These are phyloP conservation scores for Immersiella caudata DNA, from an alignment of 495 filamentous ascomycete species.

Conservation along the genomic window DNA sequence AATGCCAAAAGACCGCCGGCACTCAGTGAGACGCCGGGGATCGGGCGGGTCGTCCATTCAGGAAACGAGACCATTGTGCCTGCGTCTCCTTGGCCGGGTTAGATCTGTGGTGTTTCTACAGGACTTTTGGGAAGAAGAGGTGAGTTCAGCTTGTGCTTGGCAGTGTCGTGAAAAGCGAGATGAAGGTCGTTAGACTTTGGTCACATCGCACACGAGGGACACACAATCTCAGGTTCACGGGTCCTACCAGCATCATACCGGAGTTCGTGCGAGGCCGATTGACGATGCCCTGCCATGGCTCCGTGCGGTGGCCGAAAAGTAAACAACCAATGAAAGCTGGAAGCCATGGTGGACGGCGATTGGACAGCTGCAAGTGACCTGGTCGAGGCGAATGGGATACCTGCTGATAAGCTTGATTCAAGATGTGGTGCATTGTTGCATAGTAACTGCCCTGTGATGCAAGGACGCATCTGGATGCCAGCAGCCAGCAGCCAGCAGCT, in stretches of 20 bases:
- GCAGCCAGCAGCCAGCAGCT: too few species aligned
- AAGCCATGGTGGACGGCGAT: neutral
- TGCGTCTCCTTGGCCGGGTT: neutral
- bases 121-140: neutral
- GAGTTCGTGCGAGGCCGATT: neutral
- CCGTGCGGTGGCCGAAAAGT: neutral
- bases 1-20: constrained; percentile 57
- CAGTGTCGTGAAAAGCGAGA: neutral
- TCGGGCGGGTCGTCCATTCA: constrained; percentile 21
- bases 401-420: neutral
- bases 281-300: neutral
- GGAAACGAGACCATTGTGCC: constrained; percentile 23
- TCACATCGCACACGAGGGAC: neutral
- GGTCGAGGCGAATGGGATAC: neutral
- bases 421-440: neutral
- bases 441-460: neutral
- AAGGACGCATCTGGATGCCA: too few species aligned
- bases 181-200: neutral
- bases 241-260: neutral
- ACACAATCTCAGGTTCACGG: neutral
- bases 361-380: neutral
- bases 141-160: neutral
- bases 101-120: neutral
- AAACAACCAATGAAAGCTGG: constrained; percentile 12
- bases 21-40: constrained; percentile 47